Base-by-base conservation (phyloP, 352 stramenopile genomes). In the Saprolegnia parasitica region DNA sequence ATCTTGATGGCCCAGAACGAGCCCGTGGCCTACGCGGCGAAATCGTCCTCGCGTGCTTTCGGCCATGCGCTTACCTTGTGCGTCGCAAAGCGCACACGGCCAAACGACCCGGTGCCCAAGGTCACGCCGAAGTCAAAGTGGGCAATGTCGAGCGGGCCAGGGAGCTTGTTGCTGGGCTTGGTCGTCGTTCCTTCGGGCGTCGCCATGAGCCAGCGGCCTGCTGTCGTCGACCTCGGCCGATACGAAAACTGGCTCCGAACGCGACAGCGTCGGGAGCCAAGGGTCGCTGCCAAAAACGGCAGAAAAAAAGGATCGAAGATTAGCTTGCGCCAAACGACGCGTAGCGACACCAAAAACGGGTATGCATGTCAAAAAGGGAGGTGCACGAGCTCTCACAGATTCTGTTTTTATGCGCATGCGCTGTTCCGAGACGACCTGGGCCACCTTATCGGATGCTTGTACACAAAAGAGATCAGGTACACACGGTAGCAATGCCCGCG, bases 1-100 rank as follows among this genome's bases (percentile, higher is more conserved):
- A 98, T 98, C 81, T 99, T 99, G 66, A 99, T 98, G 46, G 96
- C 96, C 87, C 91, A 98, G 71, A 95, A 95, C 61, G 95, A 89
- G 60, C 84, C 85, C 20, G 88, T 97, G 0, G 70, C 78, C 90
- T 97, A 73, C 13, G 55, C 18, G 40, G 16, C 61, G 40, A 68
- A 61, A 68, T 63, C 21, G 40, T 37, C 47, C 16, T 65, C 24
- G 20, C 21, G 67, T 72, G 15, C 24, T 42, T 6, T 21, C 1
- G 0, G 21, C 1, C 18, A 64, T 70, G 6, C 50, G 21, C 61
- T 65, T 61, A 92, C 84, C 80, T 96, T 98, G 78, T 99, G 96
- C 4, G 93, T 98, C 4, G 89, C 89, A 71, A 99, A 98, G 73
- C 94, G 87, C 67, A 99, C 96, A n/a, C 95, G 89, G 4, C 96